Conservation (phyloP, 2,329 filamentous ascomycete species). For the Onygena corvina region DNA sequence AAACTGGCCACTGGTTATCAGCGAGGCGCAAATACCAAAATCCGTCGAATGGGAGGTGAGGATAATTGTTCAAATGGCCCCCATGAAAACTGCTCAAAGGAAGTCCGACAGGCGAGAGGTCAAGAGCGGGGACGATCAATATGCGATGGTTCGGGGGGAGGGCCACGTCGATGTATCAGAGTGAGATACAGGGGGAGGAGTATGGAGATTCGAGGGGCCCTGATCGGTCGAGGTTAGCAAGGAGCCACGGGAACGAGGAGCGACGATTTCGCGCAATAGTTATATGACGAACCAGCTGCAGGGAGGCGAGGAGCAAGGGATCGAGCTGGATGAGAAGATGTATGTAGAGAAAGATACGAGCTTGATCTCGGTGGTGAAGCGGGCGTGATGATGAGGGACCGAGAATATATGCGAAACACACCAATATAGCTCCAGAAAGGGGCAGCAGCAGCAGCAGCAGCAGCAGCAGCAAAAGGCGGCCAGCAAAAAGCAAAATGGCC, state of each 20-base stretch:
- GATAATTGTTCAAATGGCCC: constrained; percentile 2
- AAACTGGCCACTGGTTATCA: neutral
- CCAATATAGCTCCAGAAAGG: constrained; percentile 4
- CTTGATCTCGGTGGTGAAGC: too few species aligned
- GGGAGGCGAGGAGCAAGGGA: neutral
- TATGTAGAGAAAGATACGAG: too few species aligned
- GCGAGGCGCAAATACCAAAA: neutral
- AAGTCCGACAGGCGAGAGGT: neutral
- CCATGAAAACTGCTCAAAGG: neutral
- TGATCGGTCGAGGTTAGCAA: neutral
- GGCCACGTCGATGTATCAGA: constrained; percentile 7
- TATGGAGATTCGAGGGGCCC: neutral
- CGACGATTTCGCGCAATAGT: too few species aligned
- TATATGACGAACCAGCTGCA: too few species aligned
- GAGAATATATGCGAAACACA: constrained; percentile 6
- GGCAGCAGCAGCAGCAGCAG: neutral
- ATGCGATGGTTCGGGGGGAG: constrained; percentile 4
- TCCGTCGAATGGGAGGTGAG: constrained; percentile 1
- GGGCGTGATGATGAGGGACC: neutral
- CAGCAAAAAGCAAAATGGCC: neutral
- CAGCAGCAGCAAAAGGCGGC: neutral
- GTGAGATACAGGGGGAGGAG: neutral
- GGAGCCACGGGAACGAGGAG: too few species aligned
- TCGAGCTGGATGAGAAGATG: too few species aligned
- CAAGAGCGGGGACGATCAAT: constrained; percentile 4